Evolutionary conservation across 441 rosid genomes (phyloP).

Genomic region (Lepidium campestre): DNA sequence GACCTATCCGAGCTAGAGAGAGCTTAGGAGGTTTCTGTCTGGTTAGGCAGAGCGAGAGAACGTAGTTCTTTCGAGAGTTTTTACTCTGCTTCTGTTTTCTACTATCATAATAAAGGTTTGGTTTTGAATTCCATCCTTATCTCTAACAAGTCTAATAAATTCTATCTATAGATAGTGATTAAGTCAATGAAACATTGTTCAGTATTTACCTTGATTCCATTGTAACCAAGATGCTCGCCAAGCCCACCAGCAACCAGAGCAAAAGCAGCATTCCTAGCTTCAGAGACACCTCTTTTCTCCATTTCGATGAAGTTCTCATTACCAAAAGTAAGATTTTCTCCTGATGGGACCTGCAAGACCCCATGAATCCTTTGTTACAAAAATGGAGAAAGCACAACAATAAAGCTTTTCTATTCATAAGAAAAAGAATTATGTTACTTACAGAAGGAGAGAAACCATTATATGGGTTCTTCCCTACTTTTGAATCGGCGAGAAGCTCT

Average conservation of each 20-base stretch:
- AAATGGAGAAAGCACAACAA: not conserved
- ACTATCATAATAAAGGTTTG: too few species aligned
- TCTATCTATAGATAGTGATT: not conserved
- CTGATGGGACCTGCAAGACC: constrained; percentile 73
- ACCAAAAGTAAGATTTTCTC: constrained; percentile 68
- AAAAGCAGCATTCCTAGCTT: constrained; percentile 84
- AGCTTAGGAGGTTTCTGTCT: too few species aligned
- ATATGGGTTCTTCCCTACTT: constrained; percentile 88
- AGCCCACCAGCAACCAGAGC: constrained; percentile 99
- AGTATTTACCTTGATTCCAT: constrained; percentile 84
- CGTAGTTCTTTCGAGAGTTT: too few species aligned
- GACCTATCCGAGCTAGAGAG: too few species aligned
- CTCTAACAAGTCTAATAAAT: not conserved
- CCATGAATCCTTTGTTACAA: not conserved
- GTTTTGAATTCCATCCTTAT: too few species aligned
- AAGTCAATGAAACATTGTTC: not conserved
- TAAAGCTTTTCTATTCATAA: not conserved
- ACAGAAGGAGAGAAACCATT: constrained; percentile 96
- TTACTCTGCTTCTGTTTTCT: too few species aligned
- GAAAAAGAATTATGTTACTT: constrained; percentile 14
- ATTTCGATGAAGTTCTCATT: constrained; percentile 60
- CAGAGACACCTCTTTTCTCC: constrained; percentile 77
- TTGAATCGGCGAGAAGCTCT: constrained; percentile 85
- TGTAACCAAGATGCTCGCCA: constrained; percentile 95
- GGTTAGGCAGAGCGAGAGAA: too few species aligned